Evolutionary conservation across 768 basidiomycete genomes (phyloP), one percentile per base, ranked within the genome.

Genomic region (Scleroderma bovista): DNA sequence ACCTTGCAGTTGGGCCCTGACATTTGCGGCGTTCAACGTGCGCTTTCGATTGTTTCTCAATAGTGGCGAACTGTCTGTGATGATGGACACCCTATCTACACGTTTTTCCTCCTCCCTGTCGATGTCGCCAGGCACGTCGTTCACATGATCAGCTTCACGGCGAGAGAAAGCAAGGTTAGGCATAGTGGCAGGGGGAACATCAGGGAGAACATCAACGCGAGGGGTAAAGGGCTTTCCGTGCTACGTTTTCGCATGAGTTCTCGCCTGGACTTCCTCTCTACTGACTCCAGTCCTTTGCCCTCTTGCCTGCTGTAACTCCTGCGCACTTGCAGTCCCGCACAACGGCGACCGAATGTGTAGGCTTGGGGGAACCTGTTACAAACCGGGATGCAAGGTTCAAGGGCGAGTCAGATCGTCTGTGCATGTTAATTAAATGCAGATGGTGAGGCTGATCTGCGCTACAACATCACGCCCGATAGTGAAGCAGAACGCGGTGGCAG

Each of bases 211-310:
- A 19, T 45, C 44, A 45, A 23, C 44, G 9, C 44, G 34, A 36
- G 33, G 17, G 16, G 36, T 43, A 41, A 50, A 7, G 74, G 68
- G 53, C 77, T 77, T 42, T 78, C 72, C 39, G 64, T 59, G 38
- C 75, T 77, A 50, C 71, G 65, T 55, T 73, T 70, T 44, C 67
- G 69, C 60, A 75, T 56, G 45, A 82, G 59, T 32, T n/a, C 77
- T 71, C 46, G 74, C 66, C 51, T 77, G 74, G 17, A 84, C 73
- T 43, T 77, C 76, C 47, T 79, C 79, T 24, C 74, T 73, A 46
- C 69, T 80, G 50, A 83, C 80, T 39, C 78, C 70, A 22, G 69
- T 70, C 46, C 71, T 72, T 3, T 55, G 63, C 57, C 31, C 52
- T 57, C 57, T 57, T 3, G 45, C 56, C 22, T 42, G 39, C 26